A percentile compares a stretch with the other conserved stretches of the same genome.
Evolutionary conservation across 2,329 filamentous ascomycete species (phyloP).

Genomic region (Drechmeria coniospora): DNA sequence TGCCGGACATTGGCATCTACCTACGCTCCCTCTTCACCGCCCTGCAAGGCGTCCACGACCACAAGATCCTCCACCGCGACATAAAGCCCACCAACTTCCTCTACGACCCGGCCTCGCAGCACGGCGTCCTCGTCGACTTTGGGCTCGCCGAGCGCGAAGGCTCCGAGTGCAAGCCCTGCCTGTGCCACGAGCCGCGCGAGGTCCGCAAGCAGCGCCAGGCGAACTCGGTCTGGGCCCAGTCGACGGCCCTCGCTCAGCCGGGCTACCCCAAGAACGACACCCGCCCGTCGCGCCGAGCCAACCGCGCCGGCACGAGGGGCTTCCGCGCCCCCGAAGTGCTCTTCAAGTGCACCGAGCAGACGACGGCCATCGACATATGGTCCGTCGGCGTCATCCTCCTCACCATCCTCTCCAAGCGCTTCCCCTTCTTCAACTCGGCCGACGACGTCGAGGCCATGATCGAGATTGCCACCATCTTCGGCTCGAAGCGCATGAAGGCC

Average conservation of each 20-base stretch:
- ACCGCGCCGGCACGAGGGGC: conserved; percentile 84
- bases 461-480: conserved; percentile 93
- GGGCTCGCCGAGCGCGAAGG: conserved; percentile 82
- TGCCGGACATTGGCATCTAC: conserved; percentile 78
- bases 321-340: conserved; percentile 94
- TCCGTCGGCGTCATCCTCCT: conserved; percentile 91
- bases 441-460: conserved; percentile 97
- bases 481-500: conserved; percentile 65
- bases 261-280: conserved; percentile 85
- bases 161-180: conserved; percentile 61
- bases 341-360: conserved; percentile 93
- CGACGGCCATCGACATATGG: conserved; percentile 91
- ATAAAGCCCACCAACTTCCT: conserved; percentile 98
- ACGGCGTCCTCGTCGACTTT: conserved; percentile 94
- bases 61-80: conserved; percentile 80
- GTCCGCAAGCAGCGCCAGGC: conserved; percentile 47
- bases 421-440: conserved; percentile 97
- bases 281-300: conserved; percentile 75
- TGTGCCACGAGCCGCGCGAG: conserved; percentile 54
- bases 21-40: conserved; percentile 79
- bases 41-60: conserved; percentile 65
- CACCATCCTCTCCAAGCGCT: conserved; percentile 82
- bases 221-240: conserved; percentile 40
- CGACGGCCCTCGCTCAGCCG: conserved; percentile 23
- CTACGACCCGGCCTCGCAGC: conserved; percentile 65